Conservation (phyloP, 305 asterid genomes). For the Solanum hybrid region DNA sequence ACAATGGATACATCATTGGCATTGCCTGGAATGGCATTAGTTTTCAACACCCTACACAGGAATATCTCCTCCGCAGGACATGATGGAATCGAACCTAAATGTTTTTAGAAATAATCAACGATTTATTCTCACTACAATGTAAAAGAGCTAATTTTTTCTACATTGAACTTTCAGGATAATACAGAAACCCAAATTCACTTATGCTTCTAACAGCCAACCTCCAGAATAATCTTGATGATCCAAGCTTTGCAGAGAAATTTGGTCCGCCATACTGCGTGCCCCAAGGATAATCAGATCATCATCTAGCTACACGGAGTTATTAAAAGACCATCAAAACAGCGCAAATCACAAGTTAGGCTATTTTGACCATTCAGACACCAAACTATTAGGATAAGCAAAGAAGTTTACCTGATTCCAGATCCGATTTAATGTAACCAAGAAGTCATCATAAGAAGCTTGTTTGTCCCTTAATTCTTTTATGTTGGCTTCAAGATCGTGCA, state of each 20-base stretch:
- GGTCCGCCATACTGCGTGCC: conserved; percentile 58
- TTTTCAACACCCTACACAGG: conserved; percentile 64
- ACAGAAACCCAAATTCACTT: neutral
- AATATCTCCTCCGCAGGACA: conserved; percentile 83
- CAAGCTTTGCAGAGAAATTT: conserved; percentile 42
- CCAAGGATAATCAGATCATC: conserved; percentile 73
- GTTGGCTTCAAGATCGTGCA: conserved; percentile 68
- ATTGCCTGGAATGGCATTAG: conserved; percentile 26
- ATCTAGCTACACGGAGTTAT: conserved; percentile 44
- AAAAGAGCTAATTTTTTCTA: neutral
- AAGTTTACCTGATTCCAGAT: conserved; percentile 80
- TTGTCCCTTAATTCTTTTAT: conserved; percentile 56
- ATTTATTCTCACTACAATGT: neutral
- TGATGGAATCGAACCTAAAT: conserved; percentile 64
- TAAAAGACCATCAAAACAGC: neutral
- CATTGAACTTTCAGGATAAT: neutral
- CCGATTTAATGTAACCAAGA: conserved; percentile 57
- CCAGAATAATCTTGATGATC: conserved; percentile 56
- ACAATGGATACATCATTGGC: conserved; percentile 33
- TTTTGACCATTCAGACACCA: neutral
- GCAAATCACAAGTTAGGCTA: neutral
- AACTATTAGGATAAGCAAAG: conserved; percentile 13
- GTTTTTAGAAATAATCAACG: neutral
- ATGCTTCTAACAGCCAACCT: conserved; percentile 37
- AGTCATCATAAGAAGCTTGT: conserved; percentile 67